These are phyloP conservation scores for Sporobolomyces phaffii DNA, from an alignment of 768 basidiomycete species.

Conservation along the genomic window DNA sequence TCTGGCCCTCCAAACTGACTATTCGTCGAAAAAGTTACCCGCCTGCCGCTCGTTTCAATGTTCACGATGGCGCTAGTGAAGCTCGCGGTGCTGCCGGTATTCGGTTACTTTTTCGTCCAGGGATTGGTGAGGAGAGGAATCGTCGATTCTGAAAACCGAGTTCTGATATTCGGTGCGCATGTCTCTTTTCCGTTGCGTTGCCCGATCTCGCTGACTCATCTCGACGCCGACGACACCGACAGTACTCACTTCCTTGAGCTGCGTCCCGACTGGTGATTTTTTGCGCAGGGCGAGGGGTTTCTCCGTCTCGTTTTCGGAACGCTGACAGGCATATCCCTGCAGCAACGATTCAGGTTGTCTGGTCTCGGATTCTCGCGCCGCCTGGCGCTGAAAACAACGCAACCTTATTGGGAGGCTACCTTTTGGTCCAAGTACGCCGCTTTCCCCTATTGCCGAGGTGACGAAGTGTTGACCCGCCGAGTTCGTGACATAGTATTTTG, in stretches of 20 bases:
- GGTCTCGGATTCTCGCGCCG: constrained; percentile 21
- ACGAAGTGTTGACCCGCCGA: too few species aligned
- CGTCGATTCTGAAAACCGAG: constrained; percentile 55
- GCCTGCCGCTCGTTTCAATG: constrained; percentile 56
- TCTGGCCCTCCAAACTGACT: too few species aligned
- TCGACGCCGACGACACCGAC: not conserved
- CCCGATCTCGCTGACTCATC: not conserved
- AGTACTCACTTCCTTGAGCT: constrained; percentile 50
- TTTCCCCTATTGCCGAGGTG: constrained; percentile 47
- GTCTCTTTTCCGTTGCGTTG: too few species aligned
- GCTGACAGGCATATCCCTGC: too few species aligned
- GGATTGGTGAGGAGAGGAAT: constrained; percentile 52
- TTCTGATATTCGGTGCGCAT: constrained; percentile 58
- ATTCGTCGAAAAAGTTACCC: too few species aligned
- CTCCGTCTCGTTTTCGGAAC: not conserved
- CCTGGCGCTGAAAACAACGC: constrained; percentile 12
- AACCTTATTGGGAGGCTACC: constrained; percentile 9
- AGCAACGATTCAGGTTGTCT: constrained; percentile 49
- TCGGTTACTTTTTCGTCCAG: constrained; percentile 59
- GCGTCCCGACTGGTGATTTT: constrained; percentile 5
- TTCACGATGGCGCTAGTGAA: constrained; percentile 54
- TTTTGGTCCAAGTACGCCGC: constrained; percentile 48
- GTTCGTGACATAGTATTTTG: too few species aligned
- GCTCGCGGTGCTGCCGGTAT: constrained; percentile 56
- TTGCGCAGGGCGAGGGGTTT: too few species aligned